Evolutionary conservation across 495 filamentous ascomycete genomes (phyloP).

Genomic region (Tuber aestivum): DNA sequence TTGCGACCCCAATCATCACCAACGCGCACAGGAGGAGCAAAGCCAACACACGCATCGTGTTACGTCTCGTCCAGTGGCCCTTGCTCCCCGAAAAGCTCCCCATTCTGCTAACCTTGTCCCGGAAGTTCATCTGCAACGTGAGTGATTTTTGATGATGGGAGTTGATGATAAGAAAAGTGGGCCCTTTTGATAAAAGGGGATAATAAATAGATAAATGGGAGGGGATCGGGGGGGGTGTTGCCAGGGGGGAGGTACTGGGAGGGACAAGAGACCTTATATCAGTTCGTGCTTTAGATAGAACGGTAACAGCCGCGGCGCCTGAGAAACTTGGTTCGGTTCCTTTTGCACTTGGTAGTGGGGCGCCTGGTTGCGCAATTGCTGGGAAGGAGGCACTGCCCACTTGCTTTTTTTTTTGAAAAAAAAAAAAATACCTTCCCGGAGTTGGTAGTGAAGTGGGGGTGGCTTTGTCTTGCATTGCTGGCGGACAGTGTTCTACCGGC

Average conservation of each 20-base stretch:
- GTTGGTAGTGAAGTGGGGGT: background rate
- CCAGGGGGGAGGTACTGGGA: background rate
- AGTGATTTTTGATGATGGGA: background rate
- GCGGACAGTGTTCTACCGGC: background rate
- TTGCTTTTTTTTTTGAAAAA: background rate
- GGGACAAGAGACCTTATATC: background rate
- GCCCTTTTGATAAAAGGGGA: background rate
- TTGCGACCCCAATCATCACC: background rate
- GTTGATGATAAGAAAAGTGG: background rate
- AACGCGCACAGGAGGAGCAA: background rate
- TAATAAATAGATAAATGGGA: background rate
- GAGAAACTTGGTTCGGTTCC: background rate
- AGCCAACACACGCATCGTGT: background rate
- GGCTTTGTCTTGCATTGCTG: background rate
- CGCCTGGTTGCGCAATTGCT: background rate
- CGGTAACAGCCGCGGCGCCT: background rate
- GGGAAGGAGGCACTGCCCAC: background rate
- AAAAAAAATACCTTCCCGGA: background rate
- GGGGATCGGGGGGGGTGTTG: background rate
- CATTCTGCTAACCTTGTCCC: background rate
- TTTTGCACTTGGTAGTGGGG: background rate
- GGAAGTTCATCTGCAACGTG: background rate
- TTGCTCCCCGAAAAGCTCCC: background rate
- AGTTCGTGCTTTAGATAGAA: background rate
- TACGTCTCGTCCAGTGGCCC: background rate